Evolutionary conservation across 108 stramenopile species (phyloP), one percentile per base, ranked within the genome.

Genomic region (Discostella pseudostelligera): DNA sequence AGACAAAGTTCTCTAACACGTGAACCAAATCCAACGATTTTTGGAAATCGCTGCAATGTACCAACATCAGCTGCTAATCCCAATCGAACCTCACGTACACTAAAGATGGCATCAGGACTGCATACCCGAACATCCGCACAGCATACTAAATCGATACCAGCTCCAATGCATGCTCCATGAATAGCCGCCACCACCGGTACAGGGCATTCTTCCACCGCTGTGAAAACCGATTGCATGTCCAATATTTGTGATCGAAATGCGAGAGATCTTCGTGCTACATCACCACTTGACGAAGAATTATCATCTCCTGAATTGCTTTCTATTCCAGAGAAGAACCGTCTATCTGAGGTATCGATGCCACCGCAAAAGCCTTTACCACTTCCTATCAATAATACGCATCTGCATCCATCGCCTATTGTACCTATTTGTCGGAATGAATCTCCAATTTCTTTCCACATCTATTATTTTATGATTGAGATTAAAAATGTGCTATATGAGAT

Each of bases 11-110:
- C 85, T 46, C 79, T 65, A 0, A 88, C 79, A 43, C 78, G 64
- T 40, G 89, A 91, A 20, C 70, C 60, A 59, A 81, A 74, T 14
- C 89, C 89, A 10, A 81, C 77, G 40, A 91, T 65, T 59, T 86
- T 91, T 1, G 89, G 89, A 19, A 91, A 62, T 47, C 89, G 58
- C 70, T 91, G 89, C 25, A 91, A 59, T 10, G 89, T 91, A 14
- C 89, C 89, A 4, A 91, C 85, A 61, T 91, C 89, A 16, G 89
- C 89, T 9, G 89, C 89, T 19, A 91, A 55, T 2, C 89, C 89
- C 24, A 91, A 54, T 61, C 81, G 42, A 13, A 82, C 87, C 67
- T 91, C 89, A 21, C 85, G 56, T 0, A 88, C 79, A 32, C 82
- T 78, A 76, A 88, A 91, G 4, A 19, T 69, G 26, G 85, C 68